Evolutionary conservation across 495 filamentous ascomycete species (phyloP).

Genomic region (Penicillium longicatenatum): DNA sequence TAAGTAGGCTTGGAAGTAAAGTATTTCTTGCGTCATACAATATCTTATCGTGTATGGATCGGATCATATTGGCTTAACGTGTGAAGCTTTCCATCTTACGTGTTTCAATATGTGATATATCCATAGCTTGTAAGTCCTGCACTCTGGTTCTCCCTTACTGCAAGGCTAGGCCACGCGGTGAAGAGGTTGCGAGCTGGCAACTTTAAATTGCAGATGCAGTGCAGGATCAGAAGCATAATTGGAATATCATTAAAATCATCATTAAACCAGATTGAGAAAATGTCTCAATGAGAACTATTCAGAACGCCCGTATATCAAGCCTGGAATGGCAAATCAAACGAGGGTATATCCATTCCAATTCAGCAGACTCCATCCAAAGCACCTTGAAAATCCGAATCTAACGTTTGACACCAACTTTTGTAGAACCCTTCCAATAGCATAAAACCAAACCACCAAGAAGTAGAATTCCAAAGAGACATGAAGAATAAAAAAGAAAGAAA

Average conservation of each 20-base stretch:
- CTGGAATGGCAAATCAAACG: slow-evolving; percentile 13
- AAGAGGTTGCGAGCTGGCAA: slow-evolving; percentile 7
- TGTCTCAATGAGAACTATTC: neutral
- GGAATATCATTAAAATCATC: slow-evolving; percentile 1
- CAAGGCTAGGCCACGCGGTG: slow-evolving; percentile 7
- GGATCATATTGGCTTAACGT: too few species aligned
- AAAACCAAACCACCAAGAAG: neutral
- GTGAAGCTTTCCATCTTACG: too few species aligned
- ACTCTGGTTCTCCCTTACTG: neutral
- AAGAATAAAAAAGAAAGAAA: slow-evolving; percentile 1
- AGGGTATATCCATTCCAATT: slow-evolving; percentile 22
- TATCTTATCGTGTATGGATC: too few species aligned
- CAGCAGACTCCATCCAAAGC: slow-evolving; percentile 5
- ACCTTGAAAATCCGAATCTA: neutral
- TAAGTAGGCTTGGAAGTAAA: too few species aligned
- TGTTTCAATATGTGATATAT: neutral
- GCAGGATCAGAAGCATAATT: neutral
- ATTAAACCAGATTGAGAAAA: slow-evolving; percentile 1
- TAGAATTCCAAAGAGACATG: slow-evolving; percentile 1
- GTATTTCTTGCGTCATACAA: too few species aligned
- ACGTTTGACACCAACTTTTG: slow-evolving; percentile 18
- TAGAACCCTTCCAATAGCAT: neutral
- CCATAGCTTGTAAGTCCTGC: neutral
- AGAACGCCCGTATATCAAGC: slow-evolving; percentile 15
- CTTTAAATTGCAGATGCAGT: neutral